These are phyloP conservation scores for Phytophthora europaea DNA, from an alignment of 352 stramenopile species.

Conservation along the genomic window DNA sequence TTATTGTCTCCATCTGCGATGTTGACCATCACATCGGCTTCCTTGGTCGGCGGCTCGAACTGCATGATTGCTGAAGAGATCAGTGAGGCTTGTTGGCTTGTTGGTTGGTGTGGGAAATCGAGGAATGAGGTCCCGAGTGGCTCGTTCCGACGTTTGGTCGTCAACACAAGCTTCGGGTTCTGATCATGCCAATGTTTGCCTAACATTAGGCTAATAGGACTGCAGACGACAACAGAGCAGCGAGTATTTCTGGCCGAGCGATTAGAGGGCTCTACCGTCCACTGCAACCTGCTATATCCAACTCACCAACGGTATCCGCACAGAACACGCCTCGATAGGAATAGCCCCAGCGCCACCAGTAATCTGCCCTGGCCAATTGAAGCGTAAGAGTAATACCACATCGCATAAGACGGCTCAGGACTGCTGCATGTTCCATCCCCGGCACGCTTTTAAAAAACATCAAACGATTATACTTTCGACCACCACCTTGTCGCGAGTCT, in stretches of 20 bases:
- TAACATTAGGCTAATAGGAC: slow-evolving; percentile 29
- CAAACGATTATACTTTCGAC: slow-evolving; percentile 19
- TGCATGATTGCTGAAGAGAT: slow-evolving; percentile 49
- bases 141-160: slow-evolving; percentile 2
- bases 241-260: slow-evolving; percentile 27
- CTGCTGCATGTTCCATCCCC: slow-evolving; percentile 9
- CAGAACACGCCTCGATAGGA: slow-evolving; percentile 22
- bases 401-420: slow-evolving; percentile 9
- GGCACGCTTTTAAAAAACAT: slow-evolving; percentile 5
- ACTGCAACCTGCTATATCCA: slow-evolving; percentile 18
- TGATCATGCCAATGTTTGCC: slow-evolving; percentile 16
- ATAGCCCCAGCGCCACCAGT: slow-evolving; percentile 2
- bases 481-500: slow-evolving; percentile 13
- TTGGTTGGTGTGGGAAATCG: slow-evolving; percentile 28
- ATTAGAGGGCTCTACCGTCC: slow-evolving; percentile 16
- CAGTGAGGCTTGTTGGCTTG: slow-evolving; percentile 25
- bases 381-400: slow-evolving; percentile 10
- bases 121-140: slow-evolving; percentile 32
- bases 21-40: slow-evolving; percentile 53
- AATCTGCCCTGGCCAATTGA: slow-evolving; percentile 4
- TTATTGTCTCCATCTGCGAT: slow-evolving; percentile 41
- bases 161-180: slow-evolving; percentile 18
- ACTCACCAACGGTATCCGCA: slow-evolving; percentile 15
- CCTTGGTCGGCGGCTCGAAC: slow-evolving; percentile 66
- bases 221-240: neutral